Evolutionary conservation across 2,329 filamentous ascomycete genomes (phyloP).

Genomic region (Ceratocystis destructans): DNA sequence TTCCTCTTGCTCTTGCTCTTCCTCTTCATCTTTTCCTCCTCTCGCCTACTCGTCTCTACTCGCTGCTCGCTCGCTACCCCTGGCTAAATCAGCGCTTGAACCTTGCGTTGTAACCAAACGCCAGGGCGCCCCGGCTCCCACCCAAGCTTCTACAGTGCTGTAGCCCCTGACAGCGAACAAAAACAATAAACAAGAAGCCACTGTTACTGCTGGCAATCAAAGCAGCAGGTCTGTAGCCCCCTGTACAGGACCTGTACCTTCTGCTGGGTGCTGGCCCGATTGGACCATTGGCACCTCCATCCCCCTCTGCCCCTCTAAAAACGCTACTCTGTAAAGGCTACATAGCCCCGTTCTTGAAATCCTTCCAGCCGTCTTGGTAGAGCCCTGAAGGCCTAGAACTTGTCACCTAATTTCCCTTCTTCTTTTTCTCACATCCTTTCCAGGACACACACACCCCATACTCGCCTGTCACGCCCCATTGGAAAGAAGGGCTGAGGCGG

Average conservation of each 20-base stretch:
- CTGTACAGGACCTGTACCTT: background rate
- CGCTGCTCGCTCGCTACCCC: background rate
- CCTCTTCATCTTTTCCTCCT: background rate
- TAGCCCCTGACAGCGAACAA: background rate
- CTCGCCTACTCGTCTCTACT: background rate
- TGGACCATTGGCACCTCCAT: too few species aligned
- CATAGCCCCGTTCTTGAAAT: background rate
- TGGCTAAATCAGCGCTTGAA: background rate
- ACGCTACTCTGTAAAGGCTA: background rate
- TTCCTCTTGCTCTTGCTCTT: background rate
- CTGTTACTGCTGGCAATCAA: too few species aligned
- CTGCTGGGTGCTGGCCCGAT: background rate
- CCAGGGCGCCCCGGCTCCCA: background rate
- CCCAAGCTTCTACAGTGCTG: background rate
- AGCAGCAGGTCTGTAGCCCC: too few species aligned
- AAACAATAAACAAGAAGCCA: background rate
- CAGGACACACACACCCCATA: background rate
- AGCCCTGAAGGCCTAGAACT: constrained; percentile 14
- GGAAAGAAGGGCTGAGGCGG: background rate
- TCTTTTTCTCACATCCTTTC: background rate
- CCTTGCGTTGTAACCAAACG: background rate
- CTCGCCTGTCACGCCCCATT: background rate
- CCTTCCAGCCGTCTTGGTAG: background rate
- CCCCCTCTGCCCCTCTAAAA: background rate
- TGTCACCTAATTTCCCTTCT: constrained; percentile 18